Conservation (phyloP, 495 filamentous ascomycete genomes). For the Hypoxylon cercidicola region DNA sequence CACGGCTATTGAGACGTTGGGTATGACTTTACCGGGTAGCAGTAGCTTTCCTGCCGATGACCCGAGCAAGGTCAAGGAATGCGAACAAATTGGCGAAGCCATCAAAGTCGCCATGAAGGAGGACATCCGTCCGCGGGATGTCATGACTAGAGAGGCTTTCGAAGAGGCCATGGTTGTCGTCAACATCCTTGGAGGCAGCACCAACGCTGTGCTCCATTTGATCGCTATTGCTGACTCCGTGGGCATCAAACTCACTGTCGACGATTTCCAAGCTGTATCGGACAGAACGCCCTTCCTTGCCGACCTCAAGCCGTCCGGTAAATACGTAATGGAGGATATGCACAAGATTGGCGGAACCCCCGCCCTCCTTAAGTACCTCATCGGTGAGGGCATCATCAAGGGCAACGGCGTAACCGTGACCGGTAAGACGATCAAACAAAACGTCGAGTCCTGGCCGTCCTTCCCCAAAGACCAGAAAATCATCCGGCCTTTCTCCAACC, state of each 20-base stretch:
- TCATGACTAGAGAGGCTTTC: conserved; percentile 90
- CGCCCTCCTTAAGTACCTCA: conserved; percentile 87
- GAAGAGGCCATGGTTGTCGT: conserved; percentile 97
- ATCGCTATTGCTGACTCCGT: conserved; percentile 96
- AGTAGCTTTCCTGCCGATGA: conserved; percentile 93
- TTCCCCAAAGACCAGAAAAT: conserved; percentile 89
- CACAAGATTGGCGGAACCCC: conserved; percentile 92
- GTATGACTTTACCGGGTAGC: conserved; percentile 93
- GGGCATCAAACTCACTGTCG: conserved; percentile 91
- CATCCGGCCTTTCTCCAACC: conserved; percentile 89
- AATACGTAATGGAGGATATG: conserved; percentile 95
- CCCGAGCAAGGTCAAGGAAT: conserved; percentile 85
- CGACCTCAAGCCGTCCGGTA: conserved; percentile 96
- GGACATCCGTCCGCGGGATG: conserved; percentile 89
- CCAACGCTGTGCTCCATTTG: conserved; percentile 95
- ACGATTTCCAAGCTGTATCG: conserved; percentile 96
- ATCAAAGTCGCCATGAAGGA: conserved; percentile 87
- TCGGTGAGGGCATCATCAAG: conserved; percentile 89
- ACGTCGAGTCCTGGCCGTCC: conserved; percentile 78
- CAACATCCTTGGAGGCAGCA: conserved; percentile 95
- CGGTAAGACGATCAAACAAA: conserved; percentile 91
- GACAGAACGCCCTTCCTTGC: conserved; percentile 93
- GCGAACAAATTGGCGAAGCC: conserved; percentile 81
- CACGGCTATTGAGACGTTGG: conserved; percentile 94
- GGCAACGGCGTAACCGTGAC: conserved; percentile 92